Percentiles rank a stretch among this genome's conserved stretches.
These are phyloP conservation scores for Coelastrella sp. DNA, from an alignment of 139 green algal species.

Conservation along the genomic window DNA sequence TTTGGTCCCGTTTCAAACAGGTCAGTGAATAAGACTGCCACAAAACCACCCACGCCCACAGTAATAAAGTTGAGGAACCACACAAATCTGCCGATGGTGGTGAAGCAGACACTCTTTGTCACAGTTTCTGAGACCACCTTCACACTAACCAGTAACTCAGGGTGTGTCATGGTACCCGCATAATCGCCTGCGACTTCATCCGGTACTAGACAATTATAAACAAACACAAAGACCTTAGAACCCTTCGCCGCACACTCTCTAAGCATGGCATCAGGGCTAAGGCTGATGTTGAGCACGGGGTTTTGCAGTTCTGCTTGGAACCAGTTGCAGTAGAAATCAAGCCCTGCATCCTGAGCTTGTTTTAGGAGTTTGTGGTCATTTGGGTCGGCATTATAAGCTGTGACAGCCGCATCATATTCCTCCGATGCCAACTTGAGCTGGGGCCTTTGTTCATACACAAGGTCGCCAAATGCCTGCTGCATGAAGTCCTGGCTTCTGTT, in stretches of 20 bases:
- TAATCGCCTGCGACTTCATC: too few species aligned
- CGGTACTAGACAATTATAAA: background rate
- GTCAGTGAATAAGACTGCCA: background rate
- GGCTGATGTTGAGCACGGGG: background rate
- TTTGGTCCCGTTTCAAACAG: background rate
- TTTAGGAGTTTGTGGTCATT: too few species aligned
- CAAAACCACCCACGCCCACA: background rate
- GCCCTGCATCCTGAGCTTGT: background rate
- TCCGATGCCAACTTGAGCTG: too few species aligned
- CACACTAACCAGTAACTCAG: background rate
- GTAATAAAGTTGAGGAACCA: background rate
- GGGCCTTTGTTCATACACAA: background rate
- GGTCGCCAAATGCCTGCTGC: background rate
- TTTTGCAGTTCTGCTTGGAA: slow-evolving; percentile 2
- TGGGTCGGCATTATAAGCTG: background rate
- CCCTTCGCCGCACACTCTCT: background rate
- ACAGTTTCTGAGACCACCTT: background rate
- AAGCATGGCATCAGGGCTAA: background rate
- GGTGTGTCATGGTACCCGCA: too few species aligned
- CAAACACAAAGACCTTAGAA: slow-evolving; percentile 8
- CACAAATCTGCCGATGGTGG: background rate
- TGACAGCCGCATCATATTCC: background rate
- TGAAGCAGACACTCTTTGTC: background rate
- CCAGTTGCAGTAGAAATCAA: background rate
- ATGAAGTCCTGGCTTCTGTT: background rate